Conservation (phyloP, 805 yeast species). For the Starmerella bombi region DNA sequence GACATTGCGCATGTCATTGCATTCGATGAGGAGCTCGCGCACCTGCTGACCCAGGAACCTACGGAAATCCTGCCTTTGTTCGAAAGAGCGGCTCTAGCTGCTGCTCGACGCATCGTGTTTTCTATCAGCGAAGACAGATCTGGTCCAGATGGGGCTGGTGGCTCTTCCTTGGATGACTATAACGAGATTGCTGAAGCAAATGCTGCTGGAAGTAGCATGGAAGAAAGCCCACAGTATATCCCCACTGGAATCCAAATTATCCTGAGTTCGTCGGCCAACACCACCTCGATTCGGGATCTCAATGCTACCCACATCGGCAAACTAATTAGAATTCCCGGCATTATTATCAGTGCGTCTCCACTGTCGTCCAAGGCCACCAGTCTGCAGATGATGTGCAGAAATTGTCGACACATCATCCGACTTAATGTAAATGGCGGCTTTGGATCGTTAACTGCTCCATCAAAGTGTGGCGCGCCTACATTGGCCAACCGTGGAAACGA, state of each 20-base stretch:
- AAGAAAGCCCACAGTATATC: constrained; percentile 39
- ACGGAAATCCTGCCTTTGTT: constrained; percentile 74
- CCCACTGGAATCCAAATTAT: constrained; percentile 71
- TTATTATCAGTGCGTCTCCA: constrained; percentile 81
- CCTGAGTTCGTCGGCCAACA: constrained; percentile 56
- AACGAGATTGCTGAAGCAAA: constrained; percentile 1
- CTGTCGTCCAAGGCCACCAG: constrained; percentile 75
- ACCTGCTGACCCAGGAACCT: constrained; percentile 74
- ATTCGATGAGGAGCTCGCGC: constrained; percentile 79
- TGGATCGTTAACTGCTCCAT: constrained; percentile 57
- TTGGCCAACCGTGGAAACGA: constrained; percentile 35
- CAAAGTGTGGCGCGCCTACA: constrained; percentile 46
- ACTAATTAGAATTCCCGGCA: constrained; percentile 84
- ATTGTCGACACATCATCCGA: constrained; percentile 68
- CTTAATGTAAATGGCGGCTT: constrained; percentile 53
- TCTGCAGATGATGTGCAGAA: constrained; percentile 73
- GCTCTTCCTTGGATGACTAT: not conserved
- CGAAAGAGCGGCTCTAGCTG: constrained; percentile 45
- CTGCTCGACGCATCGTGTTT: constrained; percentile 53
- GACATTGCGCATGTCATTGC: constrained; percentile 74
- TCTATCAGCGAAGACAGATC: constrained; percentile 15
- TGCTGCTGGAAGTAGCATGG: constrained; percentile 18
- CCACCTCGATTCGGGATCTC: constrained; percentile 62
- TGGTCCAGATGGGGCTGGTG: constrained; percentile 4
- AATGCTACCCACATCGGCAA: constrained; percentile 81